Base-by-base conservation (phyloP, 345 rosid species). In the Trapa incisa region DNA sequence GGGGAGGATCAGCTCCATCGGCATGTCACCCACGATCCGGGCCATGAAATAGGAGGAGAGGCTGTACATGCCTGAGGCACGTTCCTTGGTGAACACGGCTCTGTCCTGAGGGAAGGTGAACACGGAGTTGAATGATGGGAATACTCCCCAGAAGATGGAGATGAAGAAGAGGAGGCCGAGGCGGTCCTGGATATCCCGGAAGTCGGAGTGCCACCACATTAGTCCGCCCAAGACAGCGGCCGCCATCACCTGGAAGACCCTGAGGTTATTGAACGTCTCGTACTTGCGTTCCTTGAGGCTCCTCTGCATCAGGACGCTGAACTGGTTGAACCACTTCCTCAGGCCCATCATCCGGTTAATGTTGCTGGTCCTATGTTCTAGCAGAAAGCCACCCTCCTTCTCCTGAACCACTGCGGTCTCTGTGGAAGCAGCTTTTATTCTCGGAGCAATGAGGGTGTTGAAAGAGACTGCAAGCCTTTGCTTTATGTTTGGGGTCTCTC, bases 191-290 rank as follows among this genome's bases (percentile, higher is more conserved):
- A 94, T 71, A 32, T 87, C 88, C 0, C 58, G 72, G 54, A 67
- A 81, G 79, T 88, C 91, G 0, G 98, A 93, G 66, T 82, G 98
- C 98, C 98, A 93, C 98, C 97, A 93, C 95, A 93, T 90, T 13
- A 84, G 66, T 33, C 96, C 89, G 1, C 81, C 84, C 29, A 93
- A 68, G 3, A 88, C 14, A 13, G 12, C 52, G 1, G 89, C 92
- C 0, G 87, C 71, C 0, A 88, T 11, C 13, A 90, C 97, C 80
- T 93, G 98, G 83, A 87, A 87, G 65, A 93, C 81, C 41, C 92
- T 77, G 57, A 88, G 91, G 42, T 67, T 52, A 71, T 86, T 84
- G 67, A 90, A 90, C 1, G 98, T 79, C 74, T 93, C 98, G 36
- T 93, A 85, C 61, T 81, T 86, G 4, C 98, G 66, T 72, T 93